Percentiles rank a stretch among this genome's conserved stretches.
phyloP scores from a whole-genome alignment of 106 monocot species.

The Phalaenopsis aphrodite region DNA sequence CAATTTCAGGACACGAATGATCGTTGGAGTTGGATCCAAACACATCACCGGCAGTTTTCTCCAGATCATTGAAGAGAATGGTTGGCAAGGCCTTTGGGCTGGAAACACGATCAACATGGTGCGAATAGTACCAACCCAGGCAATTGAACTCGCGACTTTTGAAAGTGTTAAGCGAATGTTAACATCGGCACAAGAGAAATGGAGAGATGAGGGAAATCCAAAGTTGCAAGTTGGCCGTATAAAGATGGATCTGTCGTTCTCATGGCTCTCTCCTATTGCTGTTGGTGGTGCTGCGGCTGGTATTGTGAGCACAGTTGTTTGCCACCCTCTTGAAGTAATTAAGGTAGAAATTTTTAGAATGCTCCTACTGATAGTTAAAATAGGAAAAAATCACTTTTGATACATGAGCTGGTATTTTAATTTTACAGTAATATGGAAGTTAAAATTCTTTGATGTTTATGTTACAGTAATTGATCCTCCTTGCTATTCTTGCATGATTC shows the following conservation, averaged over 20 bases:
- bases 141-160: slow-evolving; percentile 81
- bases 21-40: slow-evolving; percentile 88
- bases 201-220: slow-evolving; percentile 31
- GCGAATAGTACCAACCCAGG: slow-evolving; percentile 88
- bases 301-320: slow-evolving; percentile 73
- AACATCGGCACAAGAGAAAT: slow-evolving; percentile 46
- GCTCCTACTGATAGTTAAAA: background rate
- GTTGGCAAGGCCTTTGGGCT: slow-evolving; percentile 91
- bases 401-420: background rate
- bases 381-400: background rate
- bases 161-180: slow-evolving; percentile 65
- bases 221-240: slow-evolving; percentile 38
- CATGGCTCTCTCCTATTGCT: slow-evolving; percentile 80
- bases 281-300: slow-evolving; percentile 94
- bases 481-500: background rate
- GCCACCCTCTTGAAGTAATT: slow-evolving; percentile 95
- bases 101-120: slow-evolving; percentile 92
- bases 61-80: slow-evolving; percentile 62
- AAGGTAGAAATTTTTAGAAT: slow-evolving; percentile 41
- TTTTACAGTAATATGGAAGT: background rate
- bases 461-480: background rate
- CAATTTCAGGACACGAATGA: slow-evolving; percentile 79
- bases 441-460: background rate
- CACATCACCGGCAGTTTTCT: slow-evolving; percentile 65
- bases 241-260: slow-evolving; percentile 39